phyloP scores from a whole-genome alignment of 257 asterid species.

The Penstemon davidsonii region DNA sequence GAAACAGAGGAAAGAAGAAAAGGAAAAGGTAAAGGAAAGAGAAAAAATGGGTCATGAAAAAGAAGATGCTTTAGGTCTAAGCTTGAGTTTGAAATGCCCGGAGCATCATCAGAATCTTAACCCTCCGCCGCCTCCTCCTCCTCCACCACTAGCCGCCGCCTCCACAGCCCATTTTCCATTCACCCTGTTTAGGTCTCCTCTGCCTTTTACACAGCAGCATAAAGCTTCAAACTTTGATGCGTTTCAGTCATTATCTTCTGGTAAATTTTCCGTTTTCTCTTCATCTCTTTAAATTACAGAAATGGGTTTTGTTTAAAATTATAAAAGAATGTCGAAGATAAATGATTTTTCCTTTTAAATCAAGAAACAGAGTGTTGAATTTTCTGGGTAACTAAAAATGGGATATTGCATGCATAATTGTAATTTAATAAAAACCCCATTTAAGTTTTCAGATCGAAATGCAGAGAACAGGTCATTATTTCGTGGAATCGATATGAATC shows the following conservation, averaged over 20 bases:
- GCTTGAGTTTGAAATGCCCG: slow-evolving; percentile 59
- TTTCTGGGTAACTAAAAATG: no score
- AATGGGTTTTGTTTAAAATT: neutral
- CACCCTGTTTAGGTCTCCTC: slow-evolving; percentile 47
- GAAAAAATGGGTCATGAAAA: slow-evolving; percentile 45
- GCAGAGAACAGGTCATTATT: slow-evolving; percentile 41
- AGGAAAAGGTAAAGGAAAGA: neutral
- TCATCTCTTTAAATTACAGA: neutral
- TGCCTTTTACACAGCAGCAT: slow-evolving; percentile 24
- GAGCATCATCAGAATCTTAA: slow-evolving; percentile 22
- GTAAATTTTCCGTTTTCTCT: slow-evolving; percentile 31
- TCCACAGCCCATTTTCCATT: slow-evolving; percentile 42
- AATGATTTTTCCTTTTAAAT: no score
- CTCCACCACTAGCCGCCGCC: slow-evolving; percentile 4
- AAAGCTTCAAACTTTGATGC: slow-evolving; percentile 24
- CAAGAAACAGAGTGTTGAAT: no score
- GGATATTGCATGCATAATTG: neutral
- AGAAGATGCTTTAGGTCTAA: slow-evolving; percentile 62
- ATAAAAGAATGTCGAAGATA: neutral
- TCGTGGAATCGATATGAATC: slow-evolving; percentile 77
- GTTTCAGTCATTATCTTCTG: slow-evolving; percentile 43
- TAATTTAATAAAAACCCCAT: no score
- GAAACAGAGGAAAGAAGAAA: slow-evolving; percentile 12
- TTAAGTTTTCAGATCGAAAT: slow-evolving; percentile 44
- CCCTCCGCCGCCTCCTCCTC: slow-evolving; percentile 23